Conservation (phyloP, 169 alveolate species). For the Fabrea salina region DNA sequence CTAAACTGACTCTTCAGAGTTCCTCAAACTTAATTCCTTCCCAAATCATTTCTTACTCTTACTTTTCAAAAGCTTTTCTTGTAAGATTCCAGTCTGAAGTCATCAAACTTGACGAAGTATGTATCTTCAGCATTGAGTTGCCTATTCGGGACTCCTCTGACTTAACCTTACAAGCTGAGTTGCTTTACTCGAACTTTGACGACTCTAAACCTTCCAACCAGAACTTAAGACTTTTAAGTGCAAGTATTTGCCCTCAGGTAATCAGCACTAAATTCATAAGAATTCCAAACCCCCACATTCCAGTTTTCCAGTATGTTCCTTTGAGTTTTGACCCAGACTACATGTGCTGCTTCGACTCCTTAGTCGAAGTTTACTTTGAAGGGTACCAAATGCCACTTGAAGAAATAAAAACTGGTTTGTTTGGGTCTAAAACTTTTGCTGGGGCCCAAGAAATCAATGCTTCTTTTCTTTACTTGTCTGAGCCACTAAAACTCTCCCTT, state of each 20-base stretch:
- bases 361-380: constrained; percentile 12
- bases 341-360: neutral
- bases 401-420: too few species aligned
- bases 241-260: neutral
- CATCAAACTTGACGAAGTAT: constrained; percentile 63
- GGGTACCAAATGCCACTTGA: too few species aligned
- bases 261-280: neutral
- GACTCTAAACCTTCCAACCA: neutral
- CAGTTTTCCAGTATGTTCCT: neutral
- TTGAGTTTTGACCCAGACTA: constrained; percentile 13
- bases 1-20: neutral
- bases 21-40: constrained; percentile 21
- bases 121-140: constrained; percentile 62
- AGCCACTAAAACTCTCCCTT: too few species aligned
- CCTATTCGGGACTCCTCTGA: constrained; percentile 26
- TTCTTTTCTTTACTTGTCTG: too few species aligned
- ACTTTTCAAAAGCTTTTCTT: constrained; percentile 53
- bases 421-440: too few species aligned
- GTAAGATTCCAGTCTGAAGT: constrained; percentile 71
- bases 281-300: neutral
- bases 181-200: neutral
- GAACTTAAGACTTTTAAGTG: neutral
- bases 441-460: too few species aligned
- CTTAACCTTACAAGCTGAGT: neutral
- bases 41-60: constrained; percentile 36